Evolutionary conservation across 2,329 filamentous ascomycete species (phyloP).

Genomic region (Verticillium klebahnii): DNA sequence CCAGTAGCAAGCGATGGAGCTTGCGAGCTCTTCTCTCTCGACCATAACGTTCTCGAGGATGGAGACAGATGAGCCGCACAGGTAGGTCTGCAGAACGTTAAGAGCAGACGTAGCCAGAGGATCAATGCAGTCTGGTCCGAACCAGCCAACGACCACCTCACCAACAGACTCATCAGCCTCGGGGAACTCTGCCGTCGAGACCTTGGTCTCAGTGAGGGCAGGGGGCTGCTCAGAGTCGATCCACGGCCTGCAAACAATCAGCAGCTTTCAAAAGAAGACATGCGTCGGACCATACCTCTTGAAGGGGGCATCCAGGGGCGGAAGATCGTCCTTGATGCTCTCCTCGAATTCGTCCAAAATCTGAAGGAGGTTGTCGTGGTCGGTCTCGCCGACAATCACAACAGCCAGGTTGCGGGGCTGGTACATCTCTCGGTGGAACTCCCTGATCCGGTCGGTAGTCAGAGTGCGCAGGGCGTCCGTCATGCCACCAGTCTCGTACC

Average conservation of each 20-base stretch:
- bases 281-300: slow-evolving; percentile 43
- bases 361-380: slow-evolving; percentile 73
- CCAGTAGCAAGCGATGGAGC: slow-evolving; percentile 73
- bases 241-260: slow-evolving; percentile 61
- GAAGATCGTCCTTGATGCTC: slow-evolving; percentile 78
- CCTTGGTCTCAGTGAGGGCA: slow-evolving; percentile 62
- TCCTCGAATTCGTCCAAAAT: slow-evolving; percentile 87
- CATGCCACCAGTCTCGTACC: slow-evolving; percentile 98
- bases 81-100: slow-evolving; percentile 76
- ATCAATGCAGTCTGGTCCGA: slow-evolving; percentile 79
- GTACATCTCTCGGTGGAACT: slow-evolving; percentile 95
- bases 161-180: slow-evolving; percentile 95
- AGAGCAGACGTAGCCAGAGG: slow-evolving; percentile 65
- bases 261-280: not conserved
- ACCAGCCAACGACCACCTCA: slow-evolving; percentile 79
- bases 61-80: slow-evolving; percentile 89
- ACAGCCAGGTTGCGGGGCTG: slow-evolving; percentile 93
- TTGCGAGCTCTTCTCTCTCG: slow-evolving; percentile 87
- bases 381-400: slow-evolving; percentile 85
- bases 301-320: slow-evolving; percentile 69
- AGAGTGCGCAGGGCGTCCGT: slow-evolving; percentile 85
- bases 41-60: slow-evolving; percentile 89
- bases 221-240: slow-evolving; percentile 80
- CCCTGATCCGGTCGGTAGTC: slow-evolving; percentile 84
- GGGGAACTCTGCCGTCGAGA: slow-evolving; percentile 84